These are phyloP conservation scores for Pulveroboletus ravenelii DNA, from an alignment of 768 basidiomycete species.

Conservation along the genomic window DNA sequence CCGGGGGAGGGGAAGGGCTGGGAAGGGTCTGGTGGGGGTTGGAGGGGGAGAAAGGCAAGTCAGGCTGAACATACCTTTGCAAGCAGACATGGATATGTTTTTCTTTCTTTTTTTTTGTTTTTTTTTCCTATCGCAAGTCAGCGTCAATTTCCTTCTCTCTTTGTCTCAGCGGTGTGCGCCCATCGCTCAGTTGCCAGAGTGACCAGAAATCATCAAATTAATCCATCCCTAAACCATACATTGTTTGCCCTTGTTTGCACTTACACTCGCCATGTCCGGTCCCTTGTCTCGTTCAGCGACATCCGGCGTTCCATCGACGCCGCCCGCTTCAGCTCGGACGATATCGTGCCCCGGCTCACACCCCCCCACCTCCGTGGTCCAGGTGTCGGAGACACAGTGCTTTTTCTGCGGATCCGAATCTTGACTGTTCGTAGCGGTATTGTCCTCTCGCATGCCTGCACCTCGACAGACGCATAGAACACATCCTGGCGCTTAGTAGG, in stretches of 20 bases:
- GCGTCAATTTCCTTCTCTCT: background rate
- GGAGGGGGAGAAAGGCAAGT: background rate
- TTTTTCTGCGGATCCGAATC: conserved; percentile 13
- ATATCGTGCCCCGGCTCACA: conserved; percentile 22
- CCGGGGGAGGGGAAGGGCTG: conserved; percentile 60
- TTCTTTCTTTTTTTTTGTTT: background rate
- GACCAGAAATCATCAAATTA: background rate
- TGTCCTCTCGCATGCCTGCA: background rate
- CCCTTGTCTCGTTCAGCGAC: conserved; percentile 12
- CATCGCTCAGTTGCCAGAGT: conserved; percentile 15
- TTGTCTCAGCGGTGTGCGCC: background rate
- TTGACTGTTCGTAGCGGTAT: conserved; percentile 4
- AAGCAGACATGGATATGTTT: background rate
- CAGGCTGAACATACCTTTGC: conserved; percentile 4
- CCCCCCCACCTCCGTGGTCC: background rate
- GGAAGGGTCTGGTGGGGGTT: conserved; percentile 32
- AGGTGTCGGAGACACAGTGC: conserved; percentile 22
- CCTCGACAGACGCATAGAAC: conserved; percentile 22
- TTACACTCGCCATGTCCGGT: conserved; percentile 19
- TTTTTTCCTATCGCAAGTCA: background rate
- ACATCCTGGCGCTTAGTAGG: conserved; percentile 24
- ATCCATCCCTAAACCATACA: background rate
- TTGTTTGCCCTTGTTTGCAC: conserved; percentile 18
- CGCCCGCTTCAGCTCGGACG: conserved; percentile 28
- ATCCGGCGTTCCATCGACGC: conserved; percentile 25